Evolutionary conservation across 108 stramenopile genomes (phyloP).

Genomic region (Hondaea fermentalgiana): DNA sequence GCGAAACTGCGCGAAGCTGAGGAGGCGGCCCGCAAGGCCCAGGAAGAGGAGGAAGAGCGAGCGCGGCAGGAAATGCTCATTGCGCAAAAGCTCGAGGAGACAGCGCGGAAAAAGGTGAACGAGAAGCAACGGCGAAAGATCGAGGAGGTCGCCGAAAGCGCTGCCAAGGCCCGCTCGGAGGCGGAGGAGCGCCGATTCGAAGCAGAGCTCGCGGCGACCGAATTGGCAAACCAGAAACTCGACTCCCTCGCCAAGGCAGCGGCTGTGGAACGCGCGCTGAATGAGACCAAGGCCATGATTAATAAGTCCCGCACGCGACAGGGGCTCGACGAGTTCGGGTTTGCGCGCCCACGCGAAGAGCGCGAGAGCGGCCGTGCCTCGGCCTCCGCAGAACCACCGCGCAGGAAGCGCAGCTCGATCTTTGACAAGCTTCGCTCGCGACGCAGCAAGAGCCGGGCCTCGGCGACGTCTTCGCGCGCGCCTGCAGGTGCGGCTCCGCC

Average conservation of each 20-base stretch:
- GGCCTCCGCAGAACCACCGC: background rate
- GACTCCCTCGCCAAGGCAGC: background rate
- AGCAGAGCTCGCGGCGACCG: background rate
- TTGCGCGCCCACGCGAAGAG: background rate
- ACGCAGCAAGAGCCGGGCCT: background rate
- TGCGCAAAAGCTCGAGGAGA: background rate
- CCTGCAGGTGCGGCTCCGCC: no score
- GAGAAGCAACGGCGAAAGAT: background rate
- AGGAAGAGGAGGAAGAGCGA: background rate
- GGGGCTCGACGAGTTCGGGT: background rate
- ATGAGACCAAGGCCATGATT: background rate
- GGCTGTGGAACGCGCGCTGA: background rate
- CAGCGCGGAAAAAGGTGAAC: background rate
- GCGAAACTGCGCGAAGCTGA: background rate
- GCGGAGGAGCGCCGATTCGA: slow-evolving; percentile 7
- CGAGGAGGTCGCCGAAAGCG: background rate
- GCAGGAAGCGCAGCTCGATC: background rate
- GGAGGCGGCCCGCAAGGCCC: background rate
- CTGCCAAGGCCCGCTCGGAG: background rate
- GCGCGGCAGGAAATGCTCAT: background rate
- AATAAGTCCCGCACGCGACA: background rate
- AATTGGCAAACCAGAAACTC: background rate
- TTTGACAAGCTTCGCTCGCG: background rate
- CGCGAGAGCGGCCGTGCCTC: background rate
- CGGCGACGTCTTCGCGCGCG: background rate